Evolutionary conservation across 2,329 filamentous ascomycete genomes (phyloP).

Genomic region (Chalaropsis thielavioides): DNA sequence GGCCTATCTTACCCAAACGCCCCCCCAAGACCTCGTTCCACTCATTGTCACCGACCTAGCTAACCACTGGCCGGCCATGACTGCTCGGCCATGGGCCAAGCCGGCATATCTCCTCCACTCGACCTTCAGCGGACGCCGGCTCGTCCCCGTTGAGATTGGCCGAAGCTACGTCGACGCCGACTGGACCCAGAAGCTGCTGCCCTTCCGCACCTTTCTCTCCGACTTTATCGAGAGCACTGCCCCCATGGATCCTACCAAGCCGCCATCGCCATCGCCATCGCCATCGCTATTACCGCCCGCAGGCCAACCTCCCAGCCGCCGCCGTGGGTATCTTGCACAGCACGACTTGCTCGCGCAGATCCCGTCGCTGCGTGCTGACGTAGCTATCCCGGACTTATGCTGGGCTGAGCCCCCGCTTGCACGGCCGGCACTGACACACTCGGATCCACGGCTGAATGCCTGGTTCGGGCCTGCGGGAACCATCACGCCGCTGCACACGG

Average conservation of each 20-base stretch:
- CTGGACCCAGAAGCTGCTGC: constrained; percentile 72
- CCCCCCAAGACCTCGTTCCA: constrained; percentile 32
- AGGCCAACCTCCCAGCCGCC: not conserved
- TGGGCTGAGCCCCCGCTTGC: constrained; percentile 51
- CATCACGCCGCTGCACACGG: constrained; percentile 84
- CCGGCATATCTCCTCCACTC: constrained; percentile 56
- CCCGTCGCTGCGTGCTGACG: constrained; percentile 59
- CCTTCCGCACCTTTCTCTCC: constrained; percentile 56
- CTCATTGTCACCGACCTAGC: constrained; percentile 55
- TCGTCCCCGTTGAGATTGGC: constrained; percentile 78
- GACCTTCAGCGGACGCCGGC: constrained; percentile 61
- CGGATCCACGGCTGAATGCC: constrained; percentile 59
- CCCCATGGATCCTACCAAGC: not conserved
- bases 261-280: not conserved
- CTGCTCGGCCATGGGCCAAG: constrained; percentile 52
- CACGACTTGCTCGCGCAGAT: constrained; percentile 79
- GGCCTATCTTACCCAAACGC: constrained; percentile 36
- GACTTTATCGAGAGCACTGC: constrained; percentile 36
- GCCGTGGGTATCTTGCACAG: constrained; percentile 73
- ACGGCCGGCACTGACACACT: constrained; percentile 31
- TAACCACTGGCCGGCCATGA: constrained; percentile 63
- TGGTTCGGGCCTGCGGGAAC: constrained; percentile 86
- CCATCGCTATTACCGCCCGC: not conserved
- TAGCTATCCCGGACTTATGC: constrained; percentile 71
- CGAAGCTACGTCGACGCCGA: constrained; percentile 72